Conservation (phyloP, 371 early-diverging fungal genomes). For the Rhizopus sp. region DNA sequence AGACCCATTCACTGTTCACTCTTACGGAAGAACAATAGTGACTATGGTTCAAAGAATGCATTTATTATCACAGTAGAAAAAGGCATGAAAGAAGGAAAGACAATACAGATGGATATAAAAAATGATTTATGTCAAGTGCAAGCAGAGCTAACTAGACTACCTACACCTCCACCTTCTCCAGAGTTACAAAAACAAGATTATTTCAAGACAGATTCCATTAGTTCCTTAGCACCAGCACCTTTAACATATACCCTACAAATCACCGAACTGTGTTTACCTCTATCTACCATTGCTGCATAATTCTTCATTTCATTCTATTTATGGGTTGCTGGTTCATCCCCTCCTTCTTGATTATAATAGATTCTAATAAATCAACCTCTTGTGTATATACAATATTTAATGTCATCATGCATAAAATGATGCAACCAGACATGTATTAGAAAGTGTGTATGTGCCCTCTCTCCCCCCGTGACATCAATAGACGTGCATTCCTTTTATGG, state of each 20-base stretch:
- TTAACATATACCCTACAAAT: constrained; percentile 46
- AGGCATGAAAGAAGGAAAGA: constrained; percentile 39
- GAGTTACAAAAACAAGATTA: not conserved
- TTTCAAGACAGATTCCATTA: constrained; percentile 7
- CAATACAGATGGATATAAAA: constrained; percentile 30
- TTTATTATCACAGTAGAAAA: constrained; percentile 45
- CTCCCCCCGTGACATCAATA: no score
- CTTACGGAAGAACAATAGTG: constrained; percentile 18
- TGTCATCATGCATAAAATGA: not conserved
- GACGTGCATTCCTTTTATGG: no score
- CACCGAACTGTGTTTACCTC: constrained; percentile 43
- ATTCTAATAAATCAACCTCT: no score
- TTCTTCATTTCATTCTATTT: no score
- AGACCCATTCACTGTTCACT: constrained; percentile 45
- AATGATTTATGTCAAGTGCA: constrained; percentile 38
- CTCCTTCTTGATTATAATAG: no score
- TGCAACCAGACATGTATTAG: not conserved
- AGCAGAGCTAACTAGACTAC: constrained; percentile 36
- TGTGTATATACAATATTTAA: no score
- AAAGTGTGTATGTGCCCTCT: no score
- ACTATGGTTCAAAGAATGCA: constrained; percentile 24
- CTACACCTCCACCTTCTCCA: constrained; percentile 10
- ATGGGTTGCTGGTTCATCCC: no score
- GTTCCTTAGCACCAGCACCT: constrained; percentile 35
- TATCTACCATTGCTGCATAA: constrained; percentile 44